Conservation (phyloP, 1,284 basidiomycete species). For the Melampsora occidentalis region DNA sequence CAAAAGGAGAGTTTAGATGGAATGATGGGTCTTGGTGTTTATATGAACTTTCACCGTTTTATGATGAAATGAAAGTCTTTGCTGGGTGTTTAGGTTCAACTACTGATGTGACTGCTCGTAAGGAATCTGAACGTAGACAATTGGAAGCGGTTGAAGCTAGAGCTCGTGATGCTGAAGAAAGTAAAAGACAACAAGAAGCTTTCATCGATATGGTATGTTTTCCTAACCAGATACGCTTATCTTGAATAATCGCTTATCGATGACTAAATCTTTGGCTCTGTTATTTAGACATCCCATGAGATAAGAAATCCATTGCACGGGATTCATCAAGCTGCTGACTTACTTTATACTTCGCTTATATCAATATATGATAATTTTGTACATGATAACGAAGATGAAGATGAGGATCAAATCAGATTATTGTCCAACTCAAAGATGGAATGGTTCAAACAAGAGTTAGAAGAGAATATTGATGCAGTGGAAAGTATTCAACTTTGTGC, state of each 20-base stretch:
- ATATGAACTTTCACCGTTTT: slow-evolving; percentile 44
- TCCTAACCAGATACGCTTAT: not conserved
- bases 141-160: slow-evolving; percentile 48
- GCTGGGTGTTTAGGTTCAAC: slow-evolving; percentile 48
- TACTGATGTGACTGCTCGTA: slow-evolving; percentile 49
- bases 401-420: not conserved
- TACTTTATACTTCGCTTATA: slow-evolving; percentile 31
- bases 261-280: not conserved
- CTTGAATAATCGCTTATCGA: not conserved
- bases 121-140: slow-evolving; percentile 47
- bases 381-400: not conserved
- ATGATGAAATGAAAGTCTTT: slow-evolving; percentile 22
- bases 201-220: slow-evolving; percentile 41
- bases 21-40: slow-evolving; percentile 43
- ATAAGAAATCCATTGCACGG: slow-evolving; percentile 40
- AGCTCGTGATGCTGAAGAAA: slow-evolving; percentile 44
- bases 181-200: slow-evolving; percentile 41
- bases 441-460: slow-evolving; percentile 46
- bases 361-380: not conserved
- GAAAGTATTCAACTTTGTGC: slow-evolving; percentile 50
- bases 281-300: slow-evolving; percentile 38
- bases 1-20: slow-evolving; percentile 40
- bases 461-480: slow-evolving; percentile 49
- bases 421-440: slow-evolving; percentile 32
- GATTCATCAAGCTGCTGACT: slow-evolving; percentile 42